These are phyloP conservation scores for Punctularia strigosozonata DNA, from an alignment of 768 basidiomycete species.

Conservation along the genomic window DNA sequence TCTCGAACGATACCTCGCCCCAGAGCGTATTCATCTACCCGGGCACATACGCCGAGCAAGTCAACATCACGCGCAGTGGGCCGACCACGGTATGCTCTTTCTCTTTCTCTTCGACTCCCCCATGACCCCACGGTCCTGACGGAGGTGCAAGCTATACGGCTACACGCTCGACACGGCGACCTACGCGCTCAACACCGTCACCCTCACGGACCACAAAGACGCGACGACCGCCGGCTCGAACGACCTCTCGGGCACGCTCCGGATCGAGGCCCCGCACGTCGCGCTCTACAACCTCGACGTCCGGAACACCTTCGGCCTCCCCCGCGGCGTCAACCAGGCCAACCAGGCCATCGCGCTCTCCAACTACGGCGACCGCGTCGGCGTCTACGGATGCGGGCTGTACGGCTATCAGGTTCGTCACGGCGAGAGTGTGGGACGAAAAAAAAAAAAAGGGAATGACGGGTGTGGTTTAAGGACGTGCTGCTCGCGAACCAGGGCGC, in stretches of 20 bases:
- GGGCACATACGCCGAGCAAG: slow-evolving; percentile 33
- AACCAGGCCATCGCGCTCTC: slow-evolving; percentile 38
- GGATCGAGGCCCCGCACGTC: slow-evolving; percentile 28
- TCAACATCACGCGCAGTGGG: slow-evolving; percentile 32
- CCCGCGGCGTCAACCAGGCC: slow-evolving; percentile 34
- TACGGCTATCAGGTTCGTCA: slow-evolving; percentile 9
- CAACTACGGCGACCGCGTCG: slow-evolving; percentile 30
- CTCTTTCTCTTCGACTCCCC: neutral
- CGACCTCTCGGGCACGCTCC: slow-evolving; percentile 35
- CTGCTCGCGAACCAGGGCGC: slow-evolving; percentile 32
- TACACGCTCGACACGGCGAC: slow-evolving; percentile 9
- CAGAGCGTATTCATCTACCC: slow-evolving; percentile 32
- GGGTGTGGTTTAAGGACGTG: slow-evolving; percentile 28
- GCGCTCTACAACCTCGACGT: slow-evolving; percentile 40
- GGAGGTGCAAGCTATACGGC: slow-evolving; percentile 9
- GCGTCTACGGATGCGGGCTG: slow-evolving; percentile 9
- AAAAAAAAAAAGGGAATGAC: slow-evolving; percentile 12
- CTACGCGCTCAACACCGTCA: slow-evolving; percentile 8
- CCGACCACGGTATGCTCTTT: slow-evolving; percentile 24
- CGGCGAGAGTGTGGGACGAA: too few relatives aligned
- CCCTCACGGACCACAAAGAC: slow-evolving; percentile 5
- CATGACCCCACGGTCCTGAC: neutral
- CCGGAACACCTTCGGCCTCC: slow-evolving; percentile 31
- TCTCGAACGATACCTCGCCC: neutral
- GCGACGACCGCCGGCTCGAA: slow-evolving; percentile 22